Base-by-base conservation (phyloP, 176 grass and related monocot species). In the Lolium perenne region DNA sequence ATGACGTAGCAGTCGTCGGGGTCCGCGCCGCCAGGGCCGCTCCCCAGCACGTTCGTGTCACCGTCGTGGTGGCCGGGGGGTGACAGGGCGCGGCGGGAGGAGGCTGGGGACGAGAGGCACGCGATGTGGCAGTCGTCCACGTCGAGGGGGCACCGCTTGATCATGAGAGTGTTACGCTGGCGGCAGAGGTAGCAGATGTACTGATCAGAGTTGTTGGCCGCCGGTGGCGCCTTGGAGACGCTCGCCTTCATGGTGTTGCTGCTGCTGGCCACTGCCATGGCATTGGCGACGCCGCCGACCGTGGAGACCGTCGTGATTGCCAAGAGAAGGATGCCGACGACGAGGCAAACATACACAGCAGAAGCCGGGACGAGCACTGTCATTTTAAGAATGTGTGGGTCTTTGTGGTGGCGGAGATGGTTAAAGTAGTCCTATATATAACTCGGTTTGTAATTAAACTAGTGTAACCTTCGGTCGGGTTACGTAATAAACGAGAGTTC, bases 181-280 rank as follows among this genome's bases (percentile, higher is more conserved):
- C 23, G 70, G 83, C 88, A 86, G 61, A 90, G 78, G 78, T 90
- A 86, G 83, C 88, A 86, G 78, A 75, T 86, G 83, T 90, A 86
- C 71, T 76, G 10, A 6, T 11, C 21, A 54, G 68, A 64, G 56
- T 43, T 63, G 20, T 45, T 63, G 40, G 50, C 14, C 23, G 23
- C 0, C 8, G 71, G 23, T 11, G 15, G 6, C 41, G 6, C 41
- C 3, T 20, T 13, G 13, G 74, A 79, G 54, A 15, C 47, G 29
- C 9, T 49, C 29, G 45, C 61, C 62, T 9, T 51, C 14, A 17
- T 60, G 7, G 69, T 45, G 40, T 62, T 25, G 61, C 85, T 84
- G 74, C 15, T 76, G 50, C 4, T 72, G 69, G 41, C 10, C 41
- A 10, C 18, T 25, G 18, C 59, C 4, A 69, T 18, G 59, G 49